Evolutionary conservation across 164 flowering plant genomes (phyloP), one percentile per base, ranked within the genome.

Genomic region (Kingdonia uniflora): DNA sequence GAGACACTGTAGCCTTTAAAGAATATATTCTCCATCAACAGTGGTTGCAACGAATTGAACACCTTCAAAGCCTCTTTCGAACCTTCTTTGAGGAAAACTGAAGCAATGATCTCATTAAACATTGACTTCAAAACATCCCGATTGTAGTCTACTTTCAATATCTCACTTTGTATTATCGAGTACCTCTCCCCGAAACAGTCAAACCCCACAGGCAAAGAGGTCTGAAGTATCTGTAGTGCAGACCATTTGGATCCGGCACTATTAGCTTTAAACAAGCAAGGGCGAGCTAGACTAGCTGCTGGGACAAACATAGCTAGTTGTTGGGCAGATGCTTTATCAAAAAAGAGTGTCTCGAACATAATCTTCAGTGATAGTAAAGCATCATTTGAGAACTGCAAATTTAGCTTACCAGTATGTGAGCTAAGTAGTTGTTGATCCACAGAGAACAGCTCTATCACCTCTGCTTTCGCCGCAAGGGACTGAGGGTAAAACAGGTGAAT

Each of bases 401-500:
- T 88, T 14, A 89, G 76, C 20, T 61, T 70, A 6, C 95, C 95
- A 67, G 70, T 88, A 35, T 88, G 99, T 4, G 99, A 92, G 69
- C 99, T 92, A 20, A 77, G 76, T 52, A 92, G 48, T 57, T 92
- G 99, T 22, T 89, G 82, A 19, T 86, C 97, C 48, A 92, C 91
- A 8, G 88, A 71, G 58, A 92, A 92, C 14, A 92, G 74, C 72
- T 88, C 95, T 50, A 78, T 12, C n/a, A 78, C 99, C 56, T 92
- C 99, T 5, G 99, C 92, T 63, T 80, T 92, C 14, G 97, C 99
- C 6, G 84, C 75, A 24, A 79, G 79, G 2, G 92, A 84, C 70
- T 88, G 97, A 0, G 97, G 99, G 64, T 86, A 92, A 49, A 86
- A 92, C 8, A 92, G 39, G 51, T 86, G 97, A 14, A 92, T 66